Conservation (phyloP, 2,329 filamentous ascomycete species). For the Aureobasidium sp. region DNA sequence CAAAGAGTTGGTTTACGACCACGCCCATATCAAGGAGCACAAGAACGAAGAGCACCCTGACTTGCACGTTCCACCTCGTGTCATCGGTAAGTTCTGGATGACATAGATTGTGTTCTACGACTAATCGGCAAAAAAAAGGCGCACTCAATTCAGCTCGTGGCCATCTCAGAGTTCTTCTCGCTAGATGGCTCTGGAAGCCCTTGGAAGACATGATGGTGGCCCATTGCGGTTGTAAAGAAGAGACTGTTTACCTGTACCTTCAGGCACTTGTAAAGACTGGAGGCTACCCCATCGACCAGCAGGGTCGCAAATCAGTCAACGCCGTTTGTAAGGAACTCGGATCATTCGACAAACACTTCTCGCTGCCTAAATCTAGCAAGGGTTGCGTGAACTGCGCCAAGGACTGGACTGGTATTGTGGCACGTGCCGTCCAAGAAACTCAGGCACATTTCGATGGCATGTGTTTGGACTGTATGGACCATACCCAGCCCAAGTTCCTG, state of each 20-base stretch:
- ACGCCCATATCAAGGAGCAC: background rate
- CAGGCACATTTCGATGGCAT: slow-evolving; percentile 26
- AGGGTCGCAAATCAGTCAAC: background rate
- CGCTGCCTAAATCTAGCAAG: background rate
- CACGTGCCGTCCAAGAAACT: background rate
- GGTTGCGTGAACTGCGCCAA: background rate
- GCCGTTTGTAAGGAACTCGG: background rate
- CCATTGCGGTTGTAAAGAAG: background rate
- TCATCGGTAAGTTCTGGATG: background rate
- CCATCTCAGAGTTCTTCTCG: slow-evolving; percentile 20
- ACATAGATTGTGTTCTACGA: background rate
- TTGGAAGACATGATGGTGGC: background rate
- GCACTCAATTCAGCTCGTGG: slow-evolving; percentile 15
- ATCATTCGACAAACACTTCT: background rate
- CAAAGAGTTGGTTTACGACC: slow-evolving; percentile 28
- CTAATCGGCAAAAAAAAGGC: background rate
- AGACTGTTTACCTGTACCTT: background rate
- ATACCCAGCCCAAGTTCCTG: slow-evolving; percentile 15
- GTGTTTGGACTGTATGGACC: slow-evolving; percentile 29
- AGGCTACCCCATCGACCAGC: background rate
- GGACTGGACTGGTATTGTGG: background rate
- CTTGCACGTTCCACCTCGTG: background rate
- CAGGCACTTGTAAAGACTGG: background rate
- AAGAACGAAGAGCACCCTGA: background rate
- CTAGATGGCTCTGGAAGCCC: background rate